phyloP scores from a whole-genome alignment of 2,329 filamentous ascomycete genomes.

The Hirsutella thompsonii region DNA sequence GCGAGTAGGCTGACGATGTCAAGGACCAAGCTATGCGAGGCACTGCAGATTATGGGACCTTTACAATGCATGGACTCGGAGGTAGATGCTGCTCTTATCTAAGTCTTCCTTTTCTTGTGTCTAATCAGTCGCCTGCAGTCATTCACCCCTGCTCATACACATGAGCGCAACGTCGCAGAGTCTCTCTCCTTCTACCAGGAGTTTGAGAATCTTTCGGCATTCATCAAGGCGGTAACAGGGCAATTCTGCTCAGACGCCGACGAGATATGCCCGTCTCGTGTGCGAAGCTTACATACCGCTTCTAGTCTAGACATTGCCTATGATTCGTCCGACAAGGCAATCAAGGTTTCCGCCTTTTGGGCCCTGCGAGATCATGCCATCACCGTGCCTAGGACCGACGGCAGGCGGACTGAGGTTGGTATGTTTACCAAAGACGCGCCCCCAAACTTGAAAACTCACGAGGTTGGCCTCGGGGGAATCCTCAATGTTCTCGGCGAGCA shows the following conservation, averaged over 20 bases:
- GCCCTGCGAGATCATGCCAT: conserved; percentile 29
- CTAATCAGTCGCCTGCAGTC: conserved; percentile 28
- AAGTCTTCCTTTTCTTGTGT: not conserved
- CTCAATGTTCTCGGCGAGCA: conserved; percentile 69
- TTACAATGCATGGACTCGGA: conserved; percentile 36
- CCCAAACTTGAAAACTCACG: conserved; percentile 48
- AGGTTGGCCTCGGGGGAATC: conserved; percentile 67
- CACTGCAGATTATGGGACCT: conserved; percentile 45
- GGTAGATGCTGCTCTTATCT: conserved; percentile 8
- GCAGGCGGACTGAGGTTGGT: conserved; percentile 64
- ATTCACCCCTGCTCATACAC: conserved; percentile 40
- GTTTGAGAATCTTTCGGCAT: conserved; percentile 40
- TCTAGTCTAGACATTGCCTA: conserved; percentile 66
- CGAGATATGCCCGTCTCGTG: conserved; percentile 33
- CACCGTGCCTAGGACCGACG: conserved; percentile 23
- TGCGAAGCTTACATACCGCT: conserved; percentile 34
- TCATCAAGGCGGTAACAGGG: conserved; percentile 40
- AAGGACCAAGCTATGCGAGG: conserved; percentile 40
- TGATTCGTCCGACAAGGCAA: conserved; percentile 50
- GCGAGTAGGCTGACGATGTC: conserved; percentile 1
- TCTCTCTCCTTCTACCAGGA: conserved; percentile 59
- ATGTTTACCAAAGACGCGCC: conserved; percentile 56
- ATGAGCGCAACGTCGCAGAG: conserved; percentile 27
- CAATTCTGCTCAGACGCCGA: conserved; percentile 36
- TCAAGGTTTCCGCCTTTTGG: conserved; percentile 57